Evolutionary conservation across 73 alveolate species (phyloP).

Genomic region (Uronychia binucleata): DNA sequence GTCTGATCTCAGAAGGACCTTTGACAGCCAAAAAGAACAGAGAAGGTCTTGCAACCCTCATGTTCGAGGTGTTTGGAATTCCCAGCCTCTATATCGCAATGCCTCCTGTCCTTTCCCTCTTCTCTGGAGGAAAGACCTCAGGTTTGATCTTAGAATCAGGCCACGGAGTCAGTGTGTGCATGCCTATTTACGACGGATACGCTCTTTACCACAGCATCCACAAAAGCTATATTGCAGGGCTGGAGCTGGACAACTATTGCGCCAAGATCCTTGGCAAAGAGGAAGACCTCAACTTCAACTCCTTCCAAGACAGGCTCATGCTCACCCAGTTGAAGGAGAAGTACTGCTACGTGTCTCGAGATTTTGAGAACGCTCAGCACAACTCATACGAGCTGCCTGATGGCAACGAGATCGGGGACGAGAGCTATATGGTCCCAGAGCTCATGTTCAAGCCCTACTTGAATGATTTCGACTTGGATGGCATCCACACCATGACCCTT

Average conservation of each 20-base stretch:
- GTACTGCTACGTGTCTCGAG: slow-evolving; percentile 65
- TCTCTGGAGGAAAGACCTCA: slow-evolving; percentile 67
- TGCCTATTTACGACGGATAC: slow-evolving; percentile 76
- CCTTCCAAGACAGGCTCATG: slow-evolving; percentile 68
- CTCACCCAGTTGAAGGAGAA: slow-evolving; percentile 71
- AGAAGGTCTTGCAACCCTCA: slow-evolving; percentile 74
- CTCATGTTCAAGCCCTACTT: slow-evolving; percentile 65
- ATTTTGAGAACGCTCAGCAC: slow-evolving; percentile 36
- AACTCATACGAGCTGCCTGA: slow-evolving; percentile 62
- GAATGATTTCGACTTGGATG: neutral
- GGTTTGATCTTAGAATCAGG: slow-evolving; percentile 78
- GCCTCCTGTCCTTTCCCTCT: slow-evolving; percentile 61
- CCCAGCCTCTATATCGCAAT: slow-evolving; percentile 73
- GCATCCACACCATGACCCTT: slow-evolving; percentile 74
- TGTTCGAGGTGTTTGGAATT: slow-evolving; percentile 74
- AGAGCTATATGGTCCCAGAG: slow-evolving; percentile 71
- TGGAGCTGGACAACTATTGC: slow-evolving; percentile 65
- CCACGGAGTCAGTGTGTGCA: slow-evolving; percentile 67
- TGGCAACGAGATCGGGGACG: slow-evolving; percentile 35
- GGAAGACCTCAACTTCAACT: slow-evolving; percentile 53
- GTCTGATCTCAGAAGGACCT: slow-evolving; percentile 64
- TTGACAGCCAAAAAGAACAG: slow-evolving; percentile 65
- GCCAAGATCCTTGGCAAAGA: slow-evolving; percentile 53
- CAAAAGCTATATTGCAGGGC: slow-evolving; percentile 64
- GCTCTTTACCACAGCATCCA: slow-evolving; percentile 59